Percentiles rank a stretch among this genome's conserved stretches.
phyloP scores from a whole-genome alignment of 2,329 filamentous ascomycete species.

The Drechslerella dactyloides region DNA sequence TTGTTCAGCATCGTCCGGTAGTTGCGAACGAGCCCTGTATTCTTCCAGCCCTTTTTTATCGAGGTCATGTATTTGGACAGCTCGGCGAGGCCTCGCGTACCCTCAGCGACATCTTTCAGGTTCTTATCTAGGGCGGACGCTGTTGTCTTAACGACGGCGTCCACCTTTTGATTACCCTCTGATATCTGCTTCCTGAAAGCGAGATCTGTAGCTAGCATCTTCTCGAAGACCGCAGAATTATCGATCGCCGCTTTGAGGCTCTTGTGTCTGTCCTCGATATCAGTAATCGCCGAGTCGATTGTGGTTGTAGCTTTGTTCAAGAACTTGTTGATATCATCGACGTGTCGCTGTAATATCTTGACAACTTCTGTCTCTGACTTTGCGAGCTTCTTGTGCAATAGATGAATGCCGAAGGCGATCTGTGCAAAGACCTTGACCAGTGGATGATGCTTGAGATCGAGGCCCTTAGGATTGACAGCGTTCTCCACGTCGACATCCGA shows the following conservation, averaged over 20 bases:
- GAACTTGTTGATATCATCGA: conserved; percentile 92
- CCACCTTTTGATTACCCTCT: conserved; percentile 86
- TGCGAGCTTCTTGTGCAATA: conserved; percentile 81
- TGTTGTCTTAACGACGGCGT: conserved; percentile 84
- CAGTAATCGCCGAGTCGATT: conserved; percentile 75
- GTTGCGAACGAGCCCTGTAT: conserved; percentile 71
- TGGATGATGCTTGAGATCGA: conserved; percentile 80
- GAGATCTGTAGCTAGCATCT: conserved; percentile 79
- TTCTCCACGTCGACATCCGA: conserved; percentile 74
- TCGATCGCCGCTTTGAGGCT: conserved; percentile 82
- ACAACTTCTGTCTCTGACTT: conserved; percentile 89
- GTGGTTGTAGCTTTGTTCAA: conserved; percentile 85
- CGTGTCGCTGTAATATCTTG: conserved; percentile 85
- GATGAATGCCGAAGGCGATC: conserved; percentile 89
- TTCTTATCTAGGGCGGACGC: conserved; percentile 76
- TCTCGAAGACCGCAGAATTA: conserved; percentile 77
- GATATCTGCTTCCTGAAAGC: conserved; percentile 81
- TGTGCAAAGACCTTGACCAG: conserved; percentile 89
- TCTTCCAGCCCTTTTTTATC: conserved; percentile 69
- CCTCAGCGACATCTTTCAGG: conserved; percentile 78
- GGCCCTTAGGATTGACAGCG: conserved; percentile 75
- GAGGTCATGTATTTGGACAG: conserved; percentile 76
- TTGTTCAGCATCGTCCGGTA: conserved; percentile 92
- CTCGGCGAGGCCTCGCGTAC: conserved; percentile 75
- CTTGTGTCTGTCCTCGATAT: conserved; percentile 79